Conservation (phyloP, 1,284 basidiomycete genomes). For the Apiotrichum gracile region DNA sequence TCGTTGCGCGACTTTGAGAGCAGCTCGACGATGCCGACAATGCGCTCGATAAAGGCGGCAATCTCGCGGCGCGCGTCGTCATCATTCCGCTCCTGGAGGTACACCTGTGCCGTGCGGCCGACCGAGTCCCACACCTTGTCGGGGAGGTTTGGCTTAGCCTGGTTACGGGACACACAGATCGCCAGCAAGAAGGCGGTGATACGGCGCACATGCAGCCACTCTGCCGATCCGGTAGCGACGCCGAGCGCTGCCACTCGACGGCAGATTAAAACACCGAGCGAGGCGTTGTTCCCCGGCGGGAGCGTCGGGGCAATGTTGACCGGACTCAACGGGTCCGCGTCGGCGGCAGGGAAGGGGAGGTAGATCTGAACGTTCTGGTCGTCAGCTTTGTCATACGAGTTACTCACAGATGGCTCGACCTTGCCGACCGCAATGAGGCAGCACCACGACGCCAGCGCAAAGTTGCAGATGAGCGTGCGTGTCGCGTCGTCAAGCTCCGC, state of each 20-base stretch:
- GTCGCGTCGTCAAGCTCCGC: conserved; percentile 11
- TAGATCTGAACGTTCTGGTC: background rate
- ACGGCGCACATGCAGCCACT: conserved; percentile 9
- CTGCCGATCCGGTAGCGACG: background rate
- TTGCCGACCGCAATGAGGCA: conserved; percentile 12
- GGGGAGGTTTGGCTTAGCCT: conserved; percentile 3
- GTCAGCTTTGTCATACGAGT: background rate
- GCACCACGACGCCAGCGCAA: conserved; percentile 24
- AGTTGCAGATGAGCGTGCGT: conserved; percentile 13
- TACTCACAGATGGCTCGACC: conserved; percentile 10
- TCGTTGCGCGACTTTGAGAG: conserved; percentile 17
- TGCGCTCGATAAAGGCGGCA: conserved; percentile 13
- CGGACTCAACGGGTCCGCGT: background rate
- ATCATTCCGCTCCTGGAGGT: conserved; percentile 7
- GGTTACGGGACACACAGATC: background rate
- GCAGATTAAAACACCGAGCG: conserved; percentile 7
- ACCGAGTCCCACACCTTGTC: conserved; percentile 12
- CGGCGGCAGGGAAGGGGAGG: conserved; percentile 1
- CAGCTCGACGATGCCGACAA: conserved; percentile 23
- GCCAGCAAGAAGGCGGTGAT: conserved; percentile 4
- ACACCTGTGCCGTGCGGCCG: conserved; percentile 1
- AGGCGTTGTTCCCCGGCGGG: background rate
- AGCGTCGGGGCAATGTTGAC: conserved; percentile 9
- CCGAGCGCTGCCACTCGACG: background rate
- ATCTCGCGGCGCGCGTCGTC: conserved; percentile 12